Conservation (phyloP, 768 basidiomycete species). For the Mycena kentingensis region DNA sequence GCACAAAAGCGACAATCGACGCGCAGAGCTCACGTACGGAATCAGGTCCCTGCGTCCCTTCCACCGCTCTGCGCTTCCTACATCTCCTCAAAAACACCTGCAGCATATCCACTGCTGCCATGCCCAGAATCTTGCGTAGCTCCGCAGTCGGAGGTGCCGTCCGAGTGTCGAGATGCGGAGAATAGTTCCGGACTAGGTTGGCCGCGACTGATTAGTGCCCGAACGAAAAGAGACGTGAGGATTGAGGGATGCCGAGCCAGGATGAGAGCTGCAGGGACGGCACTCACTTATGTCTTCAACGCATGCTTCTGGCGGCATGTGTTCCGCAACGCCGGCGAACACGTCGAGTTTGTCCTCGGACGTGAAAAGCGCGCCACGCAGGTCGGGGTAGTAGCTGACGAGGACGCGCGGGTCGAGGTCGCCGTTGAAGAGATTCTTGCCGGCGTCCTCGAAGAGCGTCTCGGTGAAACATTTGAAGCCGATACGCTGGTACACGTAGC, state of each 20-base stretch:
- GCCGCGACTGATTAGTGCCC: slow-evolving; percentile 79
- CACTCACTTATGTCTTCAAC: slow-evolving; percentile 88
- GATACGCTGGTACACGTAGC: slow-evolving; percentile 79
- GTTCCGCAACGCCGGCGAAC: slow-evolving; percentile 73
- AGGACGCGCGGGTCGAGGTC: slow-evolving; percentile 83
- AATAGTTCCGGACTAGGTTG: slow-evolving; percentile 92
- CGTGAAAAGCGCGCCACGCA: slow-evolving; percentile 66
- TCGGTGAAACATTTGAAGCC: slow-evolving; percentile 79
- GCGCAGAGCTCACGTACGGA: slow-evolving; percentile 15
- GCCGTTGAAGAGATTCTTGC: slow-evolving; percentile 73
- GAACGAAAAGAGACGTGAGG: slow-evolving; percentile 40
- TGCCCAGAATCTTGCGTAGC: slow-evolving; percentile 61
- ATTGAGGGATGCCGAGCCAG: slow-evolving; percentile 27
- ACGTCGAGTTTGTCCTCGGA: slow-evolving; percentile 62
- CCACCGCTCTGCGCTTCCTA: slow-evolving; percentile 44
- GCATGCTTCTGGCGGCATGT: slow-evolving; percentile 66
- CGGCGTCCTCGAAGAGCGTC: slow-evolving; percentile 83
- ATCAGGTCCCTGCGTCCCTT: slow-evolving; percentile 25
- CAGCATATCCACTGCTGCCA: slow-evolving; percentile 77
- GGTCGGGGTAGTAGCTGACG: slow-evolving; percentile 75
- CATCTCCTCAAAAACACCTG: slow-evolving; percentile 66
- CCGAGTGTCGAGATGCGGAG: slow-evolving; percentile 76
- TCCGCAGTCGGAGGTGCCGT: slow-evolving; percentile 71
- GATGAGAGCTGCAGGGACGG: slow-evolving; percentile 23
- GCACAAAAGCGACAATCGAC: background rate